phyloP scores from a whole-genome alignment of 768 basidiomycete genomes.

The Serendipita sp. region DNA sequence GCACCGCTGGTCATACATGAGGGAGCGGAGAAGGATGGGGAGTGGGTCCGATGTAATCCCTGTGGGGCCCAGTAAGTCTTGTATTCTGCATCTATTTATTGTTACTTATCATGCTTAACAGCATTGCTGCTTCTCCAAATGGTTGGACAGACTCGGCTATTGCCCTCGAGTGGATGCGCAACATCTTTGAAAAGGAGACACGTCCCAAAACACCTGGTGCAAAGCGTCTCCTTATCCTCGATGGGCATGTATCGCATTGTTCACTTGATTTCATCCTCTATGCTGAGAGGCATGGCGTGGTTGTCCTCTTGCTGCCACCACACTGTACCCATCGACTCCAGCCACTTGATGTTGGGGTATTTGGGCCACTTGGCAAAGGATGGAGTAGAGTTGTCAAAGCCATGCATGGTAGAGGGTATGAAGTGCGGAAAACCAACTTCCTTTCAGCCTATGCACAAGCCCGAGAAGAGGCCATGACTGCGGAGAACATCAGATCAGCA shows the following conservation, averaged over 20 bases:
- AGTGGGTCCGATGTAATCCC: background rate
- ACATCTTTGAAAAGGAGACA: background rate
- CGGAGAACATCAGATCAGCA: background rate
- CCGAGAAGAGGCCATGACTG: background rate
- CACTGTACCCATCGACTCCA: conserved; percentile 29
- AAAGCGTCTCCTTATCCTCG: conserved; percentile 21
- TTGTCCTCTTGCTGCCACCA: conserved; percentile 23
- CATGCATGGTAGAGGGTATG: background rate
- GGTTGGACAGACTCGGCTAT: background rate
- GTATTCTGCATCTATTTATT: background rate
- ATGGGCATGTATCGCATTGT: conserved; percentile 31
- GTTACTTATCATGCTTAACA: background rate
- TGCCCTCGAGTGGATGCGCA: background rate
- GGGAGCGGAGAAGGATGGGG: background rate
- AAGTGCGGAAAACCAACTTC: background rate
- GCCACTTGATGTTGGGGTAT: conserved; percentile 28
- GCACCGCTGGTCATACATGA: background rate
- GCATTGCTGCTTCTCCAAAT: background rate
- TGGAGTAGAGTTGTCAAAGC: conserved; percentile 15
- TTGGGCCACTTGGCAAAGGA: conserved; percentile 18
- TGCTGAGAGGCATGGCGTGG: conserved; percentile 18
- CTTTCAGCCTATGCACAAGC: background rate
- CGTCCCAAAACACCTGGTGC: background rate
- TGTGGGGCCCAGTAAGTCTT: background rate
- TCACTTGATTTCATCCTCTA: conserved; percentile 15